A percentile compares a stretch with the other conserved stretches of the same genome.
These are phyloP conservation scores for Thermothielavioides terrestris DNA, from an alignment of 495 filamentous ascomycete species.

Conservation along the genomic window DNA sequence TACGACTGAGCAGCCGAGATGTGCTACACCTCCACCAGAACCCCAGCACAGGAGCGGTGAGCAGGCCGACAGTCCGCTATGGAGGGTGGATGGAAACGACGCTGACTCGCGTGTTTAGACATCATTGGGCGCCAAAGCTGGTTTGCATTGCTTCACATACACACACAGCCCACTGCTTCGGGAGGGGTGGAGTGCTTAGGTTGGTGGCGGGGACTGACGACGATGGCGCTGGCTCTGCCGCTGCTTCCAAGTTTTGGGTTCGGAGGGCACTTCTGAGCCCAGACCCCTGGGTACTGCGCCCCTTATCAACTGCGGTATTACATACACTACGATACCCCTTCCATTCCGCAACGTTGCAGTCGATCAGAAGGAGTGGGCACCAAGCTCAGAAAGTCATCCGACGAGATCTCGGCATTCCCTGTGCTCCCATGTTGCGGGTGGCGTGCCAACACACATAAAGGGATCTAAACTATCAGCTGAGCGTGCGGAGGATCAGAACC, in stretches of 20 bases:
- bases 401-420: too few species aligned
- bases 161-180: not conserved
- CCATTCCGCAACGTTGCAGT: conserved; percentile 3
- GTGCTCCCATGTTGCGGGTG: not conserved
- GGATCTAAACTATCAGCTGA: not conserved
- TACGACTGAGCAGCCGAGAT: too few species aligned
- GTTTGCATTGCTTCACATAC: not conserved
- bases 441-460: not conserved
- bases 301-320: too few species aligned
- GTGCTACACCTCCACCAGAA: too few species aligned
- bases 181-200: not conserved
- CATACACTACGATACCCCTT: too few species aligned
- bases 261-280: not conserved
- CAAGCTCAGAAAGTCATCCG: not conserved
- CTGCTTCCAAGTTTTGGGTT: not conserved
- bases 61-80: not conserved
- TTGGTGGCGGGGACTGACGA: not conserved
- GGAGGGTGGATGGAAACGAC: not conserved
- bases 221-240: not conserved
- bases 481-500: not conserved
- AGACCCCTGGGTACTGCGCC: not conserved
- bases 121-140: not conserved
- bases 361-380: not conserved
- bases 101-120: not conserved
- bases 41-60: not conserved